A percentile compares a stretch with the other conserved stretches of the same genome.
Evolutionary conservation across 2,329 filamentous ascomycete genomes (phyloP).

Genomic region (Aspergillus arachidicola): DNA sequence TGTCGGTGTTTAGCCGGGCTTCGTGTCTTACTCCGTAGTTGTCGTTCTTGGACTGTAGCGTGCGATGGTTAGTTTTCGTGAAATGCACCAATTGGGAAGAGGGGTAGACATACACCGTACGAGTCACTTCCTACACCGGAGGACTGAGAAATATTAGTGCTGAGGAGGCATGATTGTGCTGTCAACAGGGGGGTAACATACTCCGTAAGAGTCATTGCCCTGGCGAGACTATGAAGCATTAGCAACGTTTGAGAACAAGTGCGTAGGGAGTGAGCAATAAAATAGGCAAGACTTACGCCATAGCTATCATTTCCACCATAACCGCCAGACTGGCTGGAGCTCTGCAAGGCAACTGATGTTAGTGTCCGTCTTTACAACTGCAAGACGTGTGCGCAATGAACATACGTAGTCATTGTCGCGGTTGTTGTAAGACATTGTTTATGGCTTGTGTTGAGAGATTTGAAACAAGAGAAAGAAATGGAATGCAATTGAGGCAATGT

Average conservation of each 20-base stretch:
- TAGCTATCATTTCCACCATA: neutral
- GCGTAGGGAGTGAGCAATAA: neutral
- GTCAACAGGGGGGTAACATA: neutral
- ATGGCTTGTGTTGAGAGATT: neutral
- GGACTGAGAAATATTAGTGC: neutral
- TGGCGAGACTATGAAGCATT: neutral
- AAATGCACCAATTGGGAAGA: neutral
- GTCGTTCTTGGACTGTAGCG: neutral
- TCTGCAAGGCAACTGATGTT: neutral
- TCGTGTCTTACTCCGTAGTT: neutral
- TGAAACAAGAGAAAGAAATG: neutral
- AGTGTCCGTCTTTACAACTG: neutral
- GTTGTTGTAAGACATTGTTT: slow-evolving; percentile 2
- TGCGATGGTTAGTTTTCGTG: neutral
- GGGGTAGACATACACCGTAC: neutral
- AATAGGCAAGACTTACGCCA: neutral
- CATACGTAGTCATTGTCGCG: neutral
- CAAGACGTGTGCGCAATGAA: neutral
- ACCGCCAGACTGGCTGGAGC: neutral
- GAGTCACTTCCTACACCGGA: neutral
- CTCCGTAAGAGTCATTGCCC: neutral
- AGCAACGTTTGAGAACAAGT: neutral
- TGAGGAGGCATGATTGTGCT: neutral
- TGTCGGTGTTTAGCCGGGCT: neutral
- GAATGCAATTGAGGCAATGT: neutral